phyloP scores from a whole-genome alignment of 2,329 filamentous ascomycete species.

The Penicillium sp. region DNA sequence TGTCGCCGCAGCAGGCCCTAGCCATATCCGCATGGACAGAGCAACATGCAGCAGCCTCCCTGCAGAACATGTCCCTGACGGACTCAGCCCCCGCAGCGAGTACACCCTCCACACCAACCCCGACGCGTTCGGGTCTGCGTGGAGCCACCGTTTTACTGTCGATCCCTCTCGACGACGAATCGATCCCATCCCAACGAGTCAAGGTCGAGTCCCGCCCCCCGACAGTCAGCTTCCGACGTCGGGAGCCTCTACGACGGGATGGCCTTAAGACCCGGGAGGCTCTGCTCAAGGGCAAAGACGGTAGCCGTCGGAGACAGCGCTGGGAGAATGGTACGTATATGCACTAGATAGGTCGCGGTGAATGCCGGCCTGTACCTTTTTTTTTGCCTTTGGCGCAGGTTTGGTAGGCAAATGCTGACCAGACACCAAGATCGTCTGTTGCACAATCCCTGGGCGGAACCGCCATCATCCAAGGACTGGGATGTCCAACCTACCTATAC shows the following conservation, averaged over 20 bases:
- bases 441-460: slow-evolving; percentile 80
- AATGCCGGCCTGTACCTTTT: background rate
- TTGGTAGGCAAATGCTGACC: slow-evolving; percentile 24
- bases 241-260: slow-evolving; percentile 58
- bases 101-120: slow-evolving; percentile 55
- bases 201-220: slow-evolving; percentile 31
- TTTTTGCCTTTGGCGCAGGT: background rate
- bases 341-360: background rate
- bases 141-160: slow-evolving; percentile 65
- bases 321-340: slow-evolving; percentile 83
- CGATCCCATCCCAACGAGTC: slow-evolving; percentile 30
- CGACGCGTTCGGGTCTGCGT: slow-evolving; percentile 45
- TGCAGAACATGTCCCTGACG: slow-evolving; percentile 38
- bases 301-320: slow-evolving; percentile 76
- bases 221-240: slow-evolving; percentile 51
- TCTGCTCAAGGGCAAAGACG: slow-evolving; percentile 85
- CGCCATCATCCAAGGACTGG: slow-evolving; percentile 81
- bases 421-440: slow-evolving; percentile 70
- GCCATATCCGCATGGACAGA: slow-evolving; percentile 69
- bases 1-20: slow-evolving; percentile 45
- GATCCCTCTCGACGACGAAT: slow-evolving; percentile 70
- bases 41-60: slow-evolving; percentile 40
- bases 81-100: slow-evolving; percentile 22
- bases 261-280: slow-evolving; percentile 69
- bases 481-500: slow-evolving; percentile 77